Base-by-base conservation (phyloP, 768 basidiomycete species). In the Piloderma croceum region DNA sequence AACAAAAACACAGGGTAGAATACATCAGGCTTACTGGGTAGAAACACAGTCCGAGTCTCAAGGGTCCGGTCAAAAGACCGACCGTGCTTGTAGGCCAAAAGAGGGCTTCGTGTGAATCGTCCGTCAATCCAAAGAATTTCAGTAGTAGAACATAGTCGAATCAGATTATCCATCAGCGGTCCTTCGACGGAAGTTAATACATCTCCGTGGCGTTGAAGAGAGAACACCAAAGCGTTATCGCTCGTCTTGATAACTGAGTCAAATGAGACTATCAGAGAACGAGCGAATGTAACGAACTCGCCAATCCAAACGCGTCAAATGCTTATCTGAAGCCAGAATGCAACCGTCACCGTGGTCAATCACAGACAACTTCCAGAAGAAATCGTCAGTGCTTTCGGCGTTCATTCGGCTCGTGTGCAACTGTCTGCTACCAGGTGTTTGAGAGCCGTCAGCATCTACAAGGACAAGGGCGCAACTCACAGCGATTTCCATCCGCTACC, bases 51-150 rank as follows among this genome's bases (percentile, higher is more conserved):
- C 4, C 60, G 50, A 0, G 65, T 55, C 33, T 62, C 58, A 13
- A 89, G 67, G 3, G 74, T 76, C 15, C 76, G 70, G 53, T 90
- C 86, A 35, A 62, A 70, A 25, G 70, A 64, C 15, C 85, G 68
- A 35, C 69, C 62, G 56, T 90, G 87, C 39, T 70, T 74, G 48
- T 73, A 73, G 3, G 71, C 74, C 7, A 90, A 48, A 3, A 89
- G 52, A 5, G 85, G 82, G 43, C 63, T 75, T 18, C 54, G 54
- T n/a, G 70, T 59, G 49, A 69, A 73, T 23, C 86, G 73, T 21
- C 68, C 62, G 51, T 90, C 87, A 21, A 89, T 55, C 86, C 87
- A 90, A 11, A 81, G 47, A 12, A 89, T 49, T 33, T 81, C 69
- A 1, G 62, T 65, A 1, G 83, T 89, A 1, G 84, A 77, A 22